These are phyloP conservation scores for Fusarium sp. DNA, from an alignment of 2,329 filamentous ascomycete genomes.

Conservation along the genomic window DNA sequence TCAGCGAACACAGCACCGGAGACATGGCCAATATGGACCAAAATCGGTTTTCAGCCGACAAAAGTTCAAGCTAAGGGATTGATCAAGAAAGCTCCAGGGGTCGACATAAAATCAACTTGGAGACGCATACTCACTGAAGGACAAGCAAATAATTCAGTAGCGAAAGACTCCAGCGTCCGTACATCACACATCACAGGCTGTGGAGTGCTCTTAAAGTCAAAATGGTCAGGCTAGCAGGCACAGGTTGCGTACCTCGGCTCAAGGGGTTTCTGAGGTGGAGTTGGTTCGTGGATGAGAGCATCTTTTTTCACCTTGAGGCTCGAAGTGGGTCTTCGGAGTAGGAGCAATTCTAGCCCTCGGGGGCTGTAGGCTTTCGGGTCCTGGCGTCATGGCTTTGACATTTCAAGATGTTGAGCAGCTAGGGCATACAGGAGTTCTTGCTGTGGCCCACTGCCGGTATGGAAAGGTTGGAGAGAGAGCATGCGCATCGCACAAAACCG, in stretches of 20 bases:
- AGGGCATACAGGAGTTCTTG: not conserved
- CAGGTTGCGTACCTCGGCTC: constrained; percentile 31
- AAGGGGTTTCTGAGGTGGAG: constrained; percentile 17
- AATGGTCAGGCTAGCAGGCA: constrained; percentile 7
- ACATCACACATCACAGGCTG: constrained; percentile 3
- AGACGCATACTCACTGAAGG: not conserved
- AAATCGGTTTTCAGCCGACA: not conserved
- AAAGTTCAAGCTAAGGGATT: not conserved
- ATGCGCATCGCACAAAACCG: constrained; percentile 24
- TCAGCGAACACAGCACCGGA: constrained; percentile 6
- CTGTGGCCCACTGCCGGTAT: constrained; percentile 2
- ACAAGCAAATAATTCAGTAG: not conserved
- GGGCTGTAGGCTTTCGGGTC: constrained; percentile 15
- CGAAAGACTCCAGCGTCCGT: not conserved
- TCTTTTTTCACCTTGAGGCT: constrained; percentile 17
- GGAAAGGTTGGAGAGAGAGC: constrained; percentile 9
- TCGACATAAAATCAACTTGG: not conserved
- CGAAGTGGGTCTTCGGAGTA: constrained; percentile 16
- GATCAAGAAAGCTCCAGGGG: not conserved
- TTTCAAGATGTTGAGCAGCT: constrained; percentile 2
- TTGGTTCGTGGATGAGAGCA: constrained; percentile 8
- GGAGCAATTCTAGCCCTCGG: constrained; percentile 1
- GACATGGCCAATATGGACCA: not conserved
- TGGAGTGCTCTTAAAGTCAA: constrained; percentile 28
- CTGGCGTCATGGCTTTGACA: constrained; percentile 22